Base-by-base conservation (phyloP, 768 basidiomycete genomes). In the Termitomyces titanicus region DNA sequence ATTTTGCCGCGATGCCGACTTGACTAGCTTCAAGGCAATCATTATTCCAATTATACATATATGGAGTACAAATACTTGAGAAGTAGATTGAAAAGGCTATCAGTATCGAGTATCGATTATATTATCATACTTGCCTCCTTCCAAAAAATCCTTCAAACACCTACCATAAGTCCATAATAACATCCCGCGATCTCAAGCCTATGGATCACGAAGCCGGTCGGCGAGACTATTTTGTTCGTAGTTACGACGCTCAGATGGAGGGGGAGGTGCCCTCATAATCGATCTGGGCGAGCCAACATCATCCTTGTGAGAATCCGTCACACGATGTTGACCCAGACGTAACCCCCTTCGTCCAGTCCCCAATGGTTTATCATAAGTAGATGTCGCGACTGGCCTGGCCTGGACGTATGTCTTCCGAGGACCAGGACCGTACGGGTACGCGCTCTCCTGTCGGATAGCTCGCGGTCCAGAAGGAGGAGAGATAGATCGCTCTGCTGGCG, bases 131-230 rank as follows among this genome's bases (percentile, higher is more conserved):
- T 49, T 38, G 48, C 48, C 48, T 49, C 37, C 37, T 34, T 24
- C 24, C 34, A 22, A 38, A 15, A 38, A 12, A 11, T 37, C 15
- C 44, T 47, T 29, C 18, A 12, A 37, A 10, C 47, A 51, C 49
- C 29, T 51, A 50, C 43, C 42, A 33, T 42, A n/a, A n/a, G n/a
- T n/a, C n/a, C n/a, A n/a, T n/a, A n/a, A n/a, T n/a, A 18, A 18
- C 18, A 31, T 39, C 9, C 17, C 31, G 7, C 15, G 5, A 20
- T 50, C 18, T 35, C 22, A 3, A 48, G 20, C 40, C 17, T 31
- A 52, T 13, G 56, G 56, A 47, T 57, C 56, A 10, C 56, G 35
- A 29, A 57, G 45, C 22, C 57, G 57, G 22, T 58, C 48, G 5
- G 40, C 46, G 10, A 58, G 44, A 18, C 44, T 51, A 2, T 34